Evolutionary conservation across 352 stramenopile genomes (phyloP).

Genomic region (Pythium volutum): DNA sequence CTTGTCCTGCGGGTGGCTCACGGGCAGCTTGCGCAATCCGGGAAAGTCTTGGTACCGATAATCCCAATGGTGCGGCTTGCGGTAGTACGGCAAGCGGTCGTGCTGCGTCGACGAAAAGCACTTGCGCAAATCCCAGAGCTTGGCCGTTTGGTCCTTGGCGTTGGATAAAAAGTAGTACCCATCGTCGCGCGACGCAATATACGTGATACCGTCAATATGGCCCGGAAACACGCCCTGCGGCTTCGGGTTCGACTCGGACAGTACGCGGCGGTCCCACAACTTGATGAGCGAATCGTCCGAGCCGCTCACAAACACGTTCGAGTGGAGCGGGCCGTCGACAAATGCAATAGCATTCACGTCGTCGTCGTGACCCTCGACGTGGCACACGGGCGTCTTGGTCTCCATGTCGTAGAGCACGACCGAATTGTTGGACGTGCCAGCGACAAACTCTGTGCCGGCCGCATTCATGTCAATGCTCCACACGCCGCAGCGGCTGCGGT

Average conservation of each 20-base stretch:
- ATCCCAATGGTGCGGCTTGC: conserved; percentile 67
- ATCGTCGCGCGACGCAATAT: conserved; percentile 81
- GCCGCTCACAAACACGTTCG: conserved; percentile 84
- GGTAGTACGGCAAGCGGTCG: conserved; percentile 40
- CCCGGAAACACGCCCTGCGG: conserved; percentile 78
- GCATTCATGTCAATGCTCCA: conserved; percentile 81
- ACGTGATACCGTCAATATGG: conserved; percentile 79
- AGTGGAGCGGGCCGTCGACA: conserved; percentile 72
- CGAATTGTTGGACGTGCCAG: conserved; percentile 66
- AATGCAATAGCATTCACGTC: conserved; percentile 86
- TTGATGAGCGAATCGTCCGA: conserved; percentile 85
- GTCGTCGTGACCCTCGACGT: conserved; percentile 69
- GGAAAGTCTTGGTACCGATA: conserved; percentile 83
- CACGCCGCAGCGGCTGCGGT: conserved; percentile 60
- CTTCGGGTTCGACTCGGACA: conserved; percentile 68
- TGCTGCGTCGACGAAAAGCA: conserved; percentile 53
- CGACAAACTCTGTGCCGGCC: conserved; percentile 77
- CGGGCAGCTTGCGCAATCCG: conserved; percentile 43
- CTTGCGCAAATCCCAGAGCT: conserved; percentile 85
- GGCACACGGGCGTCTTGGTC: conserved; percentile 58
- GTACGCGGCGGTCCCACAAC: conserved; percentile 79
- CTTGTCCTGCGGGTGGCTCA: conserved; percentile 67
- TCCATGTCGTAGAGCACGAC: conserved; percentile 83
- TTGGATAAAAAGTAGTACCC: conserved; percentile 90
- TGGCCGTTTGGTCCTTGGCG: conserved; percentile 79